A percentile compares a stretch with the other conserved stretches of the same genome.
Conservation (phyloP, 345 rosid genomes). For the Populus davidiana region DNA sequence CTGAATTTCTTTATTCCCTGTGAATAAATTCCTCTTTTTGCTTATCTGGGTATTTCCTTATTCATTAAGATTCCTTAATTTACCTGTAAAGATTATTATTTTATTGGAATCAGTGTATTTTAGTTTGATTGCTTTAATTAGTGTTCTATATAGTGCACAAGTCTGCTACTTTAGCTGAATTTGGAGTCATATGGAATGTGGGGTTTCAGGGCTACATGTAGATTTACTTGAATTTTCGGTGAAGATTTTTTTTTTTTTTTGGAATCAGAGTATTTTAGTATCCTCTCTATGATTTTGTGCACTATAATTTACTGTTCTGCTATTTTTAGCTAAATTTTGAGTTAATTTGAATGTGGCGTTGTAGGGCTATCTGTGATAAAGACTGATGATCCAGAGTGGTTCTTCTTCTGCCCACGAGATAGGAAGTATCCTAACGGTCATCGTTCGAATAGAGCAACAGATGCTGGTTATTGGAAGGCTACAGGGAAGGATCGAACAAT, state of each 20-base stretch:
- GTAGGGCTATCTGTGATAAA: constrained; percentile 74
- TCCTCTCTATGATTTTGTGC: not conserved
- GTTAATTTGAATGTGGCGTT: not conserved
- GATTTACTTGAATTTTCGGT: no score
- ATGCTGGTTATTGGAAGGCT: constrained; percentile 95
- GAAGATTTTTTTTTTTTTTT: no score
- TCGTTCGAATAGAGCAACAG: constrained; percentile 94
- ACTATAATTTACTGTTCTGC: not conserved
- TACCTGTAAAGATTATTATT: not conserved
- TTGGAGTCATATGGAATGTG: no score
- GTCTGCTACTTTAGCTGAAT: not conserved
- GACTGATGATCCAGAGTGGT: constrained; percentile 90
- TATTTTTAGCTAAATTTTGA: not conserved
- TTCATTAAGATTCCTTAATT: constrained; percentile 12
- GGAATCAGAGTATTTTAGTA: not conserved
- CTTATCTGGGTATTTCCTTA: constrained; percentile 6
- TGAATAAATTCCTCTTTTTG: constrained; percentile 18
- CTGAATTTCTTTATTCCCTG: constrained; percentile 20
- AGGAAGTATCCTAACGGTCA: constrained; percentile 90
- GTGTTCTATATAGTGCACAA: not conserved
- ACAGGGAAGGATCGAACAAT: constrained; percentile 92
- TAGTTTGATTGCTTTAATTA: not conserved
- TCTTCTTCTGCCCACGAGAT: constrained; percentile 91
- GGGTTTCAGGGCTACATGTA: no score
- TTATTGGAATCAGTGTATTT: constrained; percentile 1